A percentile compares a stretch with the other conserved stretches of the same genome.
phyloP scores from a whole-genome alignment of 2,329 filamentous ascomycete genomes.

The Lecanosticta acicola region DNA sequence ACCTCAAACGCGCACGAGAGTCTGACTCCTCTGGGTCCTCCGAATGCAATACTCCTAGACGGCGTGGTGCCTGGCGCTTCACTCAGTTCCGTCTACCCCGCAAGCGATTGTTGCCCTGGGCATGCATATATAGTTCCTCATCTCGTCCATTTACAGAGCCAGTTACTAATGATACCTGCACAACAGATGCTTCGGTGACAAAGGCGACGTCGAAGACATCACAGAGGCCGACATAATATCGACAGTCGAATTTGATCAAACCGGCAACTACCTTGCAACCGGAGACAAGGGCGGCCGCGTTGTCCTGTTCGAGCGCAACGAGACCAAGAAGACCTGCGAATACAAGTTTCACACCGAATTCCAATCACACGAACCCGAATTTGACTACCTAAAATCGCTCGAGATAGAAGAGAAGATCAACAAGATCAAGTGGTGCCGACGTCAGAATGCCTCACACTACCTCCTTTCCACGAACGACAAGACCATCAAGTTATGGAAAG shows the following conservation, averaged over 20 bases:
- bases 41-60: slow-evolving; percentile 1
- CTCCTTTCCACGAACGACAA: slow-evolving; percentile 98
- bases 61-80: slow-evolving; percentile 16
- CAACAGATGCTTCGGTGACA: slow-evolving; percentile 96
- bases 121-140: too few relatives aligned
- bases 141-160: neutral
- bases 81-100: slow-evolving; percentile 15
- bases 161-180: slow-evolving; percentile 25
- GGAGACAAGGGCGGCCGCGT: slow-evolving; percentile 83
- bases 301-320: slow-evolving; percentile 85
- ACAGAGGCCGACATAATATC: slow-evolving; percentile 95
- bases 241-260: slow-evolving; percentile 85
- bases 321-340: slow-evolving; percentile 99
- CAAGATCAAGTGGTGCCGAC: slow-evolving; percentile 99
- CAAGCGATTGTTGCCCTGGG: neutral
- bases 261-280: slow-evolving; percentile 83
- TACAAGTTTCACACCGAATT: slow-evolving; percentile 99
- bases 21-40: neutral
- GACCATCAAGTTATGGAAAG: slow-evolving; percentile 99
- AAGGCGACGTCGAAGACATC: slow-evolving; percentile 98
- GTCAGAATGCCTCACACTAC: slow-evolving; percentile 98
- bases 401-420: slow-evolving; percentile 99
- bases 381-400: slow-evolving; percentile 97
- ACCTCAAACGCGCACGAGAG: too few relatives aligned
- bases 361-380: slow-evolving; percentile 98